Conservation (phyloP, 768 basidiomycete species). For the Rhizopogon rudus region DNA sequence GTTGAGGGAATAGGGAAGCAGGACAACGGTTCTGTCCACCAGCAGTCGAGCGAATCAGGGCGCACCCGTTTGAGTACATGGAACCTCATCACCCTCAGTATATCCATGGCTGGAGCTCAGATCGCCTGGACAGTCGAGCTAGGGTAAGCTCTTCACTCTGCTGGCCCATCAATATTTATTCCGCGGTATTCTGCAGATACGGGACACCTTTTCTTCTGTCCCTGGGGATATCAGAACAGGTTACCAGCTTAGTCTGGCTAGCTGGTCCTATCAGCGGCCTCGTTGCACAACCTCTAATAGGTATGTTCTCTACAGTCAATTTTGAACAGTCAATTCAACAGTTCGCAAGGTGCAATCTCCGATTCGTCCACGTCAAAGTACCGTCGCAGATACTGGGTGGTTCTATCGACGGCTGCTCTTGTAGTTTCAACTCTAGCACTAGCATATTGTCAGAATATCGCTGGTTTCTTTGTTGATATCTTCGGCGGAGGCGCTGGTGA, state of each 20-base stretch:
- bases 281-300: slow-evolving; percentile 95
- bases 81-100: slow-evolving; percentile 76
- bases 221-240: slow-evolving; percentile 77
- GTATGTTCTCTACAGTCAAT: slow-evolving; percentile 35
- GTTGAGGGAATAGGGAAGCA: slow-evolving; percentile 27
- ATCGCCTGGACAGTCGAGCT: slow-evolving; percentile 95
- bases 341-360: slow-evolving; percentile 76
- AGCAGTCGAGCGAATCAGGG: slow-evolving; percentile 15
- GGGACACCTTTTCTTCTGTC: slow-evolving; percentile 90
- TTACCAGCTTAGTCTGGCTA: slow-evolving; percentile 94
- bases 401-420: slow-evolving; percentile 80
- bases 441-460: slow-evolving; percentile 77
- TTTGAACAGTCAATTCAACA: slow-evolving; percentile 4
- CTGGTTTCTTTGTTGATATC: slow-evolving; percentile 71
- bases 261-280: slow-evolving; percentile 94
- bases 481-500: slow-evolving; percentile 74
- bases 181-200: slow-evolving; percentile 48
- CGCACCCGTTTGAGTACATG: slow-evolving; percentile 40
- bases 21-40: neutral
- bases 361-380: slow-evolving; percentile 91
- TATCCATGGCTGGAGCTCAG: slow-evolving; percentile 94
- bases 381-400: slow-evolving; percentile 88
- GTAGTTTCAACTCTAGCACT: slow-evolving; percentile 72
- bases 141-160: slow-evolving; percentile 49
- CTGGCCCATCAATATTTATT: neutral